phyloP scores from a whole-genome alignment of 1,284 basidiomycete genomes.

The Tylopilus sp. region DNA sequence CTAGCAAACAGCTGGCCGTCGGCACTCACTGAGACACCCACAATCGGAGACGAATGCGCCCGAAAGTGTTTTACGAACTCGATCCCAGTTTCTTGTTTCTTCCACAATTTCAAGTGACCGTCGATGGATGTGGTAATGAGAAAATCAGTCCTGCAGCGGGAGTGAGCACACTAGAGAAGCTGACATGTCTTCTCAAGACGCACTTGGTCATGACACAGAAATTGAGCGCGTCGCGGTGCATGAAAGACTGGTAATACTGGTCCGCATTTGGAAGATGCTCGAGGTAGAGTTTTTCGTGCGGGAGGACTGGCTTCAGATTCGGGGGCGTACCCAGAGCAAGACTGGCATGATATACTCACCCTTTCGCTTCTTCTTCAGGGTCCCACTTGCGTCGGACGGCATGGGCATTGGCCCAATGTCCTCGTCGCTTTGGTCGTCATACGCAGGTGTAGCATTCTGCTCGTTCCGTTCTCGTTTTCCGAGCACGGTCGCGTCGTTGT shows the following conservation, averaged over 20 bases:
- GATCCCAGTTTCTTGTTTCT: conserved; percentile 90
- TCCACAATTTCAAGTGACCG: conserved; percentile 97
- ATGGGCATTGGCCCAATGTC: conserved; percentile 77
- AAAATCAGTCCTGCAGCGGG: conserved; percentile 74
- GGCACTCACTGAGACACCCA: conserved; percentile 80
- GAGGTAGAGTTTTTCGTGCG: conserved; percentile 82
- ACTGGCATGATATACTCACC: conserved; percentile 45
- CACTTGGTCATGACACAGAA: conserved; percentile 84
- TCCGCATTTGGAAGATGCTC: conserved; percentile 90
- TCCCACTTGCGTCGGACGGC: conserved; percentile 43
- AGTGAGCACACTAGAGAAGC: not conserved
- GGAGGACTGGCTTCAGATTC: conserved; percentile 49
- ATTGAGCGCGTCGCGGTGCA: conserved; percentile 94
- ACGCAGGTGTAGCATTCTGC: conserved; percentile 13
- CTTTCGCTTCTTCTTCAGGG: conserved; percentile 67
- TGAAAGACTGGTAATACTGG: conserved; percentile 96
- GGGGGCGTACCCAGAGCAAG: conserved; percentile 33
- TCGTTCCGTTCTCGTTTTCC: conserved; percentile 61
- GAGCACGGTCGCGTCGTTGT: conserved; percentile 44
- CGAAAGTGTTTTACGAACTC: conserved; percentile 95
- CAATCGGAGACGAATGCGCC: conserved; percentile 82
- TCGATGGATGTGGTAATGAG: conserved; percentile 93
- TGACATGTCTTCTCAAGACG: conserved; percentile 24
- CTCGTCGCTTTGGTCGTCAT: conserved; percentile 53
- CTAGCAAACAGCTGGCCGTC: conserved; percentile 94